phyloP scores from a whole-genome alignment of 257 asterid species.

The Nicotiana obtusifolia region DNA sequence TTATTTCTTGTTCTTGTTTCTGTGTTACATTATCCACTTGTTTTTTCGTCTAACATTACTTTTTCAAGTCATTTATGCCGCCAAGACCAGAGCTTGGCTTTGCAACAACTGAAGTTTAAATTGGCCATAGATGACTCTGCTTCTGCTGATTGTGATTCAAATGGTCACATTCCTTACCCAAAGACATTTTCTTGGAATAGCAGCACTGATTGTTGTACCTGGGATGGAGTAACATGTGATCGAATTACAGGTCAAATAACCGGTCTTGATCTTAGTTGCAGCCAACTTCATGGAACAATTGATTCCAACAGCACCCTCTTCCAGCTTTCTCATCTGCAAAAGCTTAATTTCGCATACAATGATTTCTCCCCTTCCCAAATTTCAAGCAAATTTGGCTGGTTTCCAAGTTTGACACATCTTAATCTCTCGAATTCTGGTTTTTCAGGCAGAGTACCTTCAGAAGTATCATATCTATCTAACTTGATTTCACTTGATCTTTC shows the following conservation, averaged over 20 bases:
- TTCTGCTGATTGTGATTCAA: constrained; percentile 1
- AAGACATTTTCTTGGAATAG: constrained; percentile 18
- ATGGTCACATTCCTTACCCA: constrained; percentile 11
- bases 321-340: constrained; percentile 8
- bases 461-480: constrained; percentile 10
- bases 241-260: constrained; percentile 14
- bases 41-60: background rate
- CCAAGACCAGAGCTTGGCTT: constrained; percentile 5
- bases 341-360: constrained; percentile 23
- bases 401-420: constrained; percentile 12
- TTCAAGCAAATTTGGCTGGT: constrained; percentile 11
- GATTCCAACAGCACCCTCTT: constrained; percentile 20
- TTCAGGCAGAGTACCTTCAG: constrained; percentile 21
- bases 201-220: constrained; percentile 3
- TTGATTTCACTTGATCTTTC: constrained; percentile 22
- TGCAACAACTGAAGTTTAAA: constrained; percentile 14
- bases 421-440: constrained; percentile 25
- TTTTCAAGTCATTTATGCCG: constrained; percentile 11
- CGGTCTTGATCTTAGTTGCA: constrained; percentile 22
- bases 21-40: background rate
- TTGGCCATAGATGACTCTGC: background rate
- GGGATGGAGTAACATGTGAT: constrained; percentile 32
- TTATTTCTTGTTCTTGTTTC: background rate
- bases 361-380: constrained; percentile 22
- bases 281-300: constrained; percentile 24